Evolutionary conservation across 1,139 yeast genomes (phyloP).

Genomic region (Hyphopichia burtonii): DNA sequence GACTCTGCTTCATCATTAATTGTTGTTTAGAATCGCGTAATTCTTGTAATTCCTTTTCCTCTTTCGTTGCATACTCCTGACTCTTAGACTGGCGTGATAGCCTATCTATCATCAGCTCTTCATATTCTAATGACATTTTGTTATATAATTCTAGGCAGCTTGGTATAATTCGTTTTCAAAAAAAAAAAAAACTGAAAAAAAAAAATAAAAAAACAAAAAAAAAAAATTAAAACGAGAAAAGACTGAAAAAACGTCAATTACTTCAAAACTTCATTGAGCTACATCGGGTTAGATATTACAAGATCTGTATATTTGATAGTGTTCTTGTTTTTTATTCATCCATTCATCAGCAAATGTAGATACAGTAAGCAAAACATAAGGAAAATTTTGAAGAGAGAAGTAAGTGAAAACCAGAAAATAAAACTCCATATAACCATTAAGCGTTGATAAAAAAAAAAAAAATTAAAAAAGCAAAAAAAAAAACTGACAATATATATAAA

Average conservation of each 20-base stretch:
- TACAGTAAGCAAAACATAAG: too few species aligned
- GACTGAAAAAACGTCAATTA: neutral
- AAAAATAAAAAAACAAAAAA: neutral
- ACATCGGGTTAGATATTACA: neutral
- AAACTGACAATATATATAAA: too few species aligned
- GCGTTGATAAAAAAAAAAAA: neutral
- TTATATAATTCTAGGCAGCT: too few species aligned
- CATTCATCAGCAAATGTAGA: too few species aligned
- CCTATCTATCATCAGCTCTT: slow-evolving; percentile 29
- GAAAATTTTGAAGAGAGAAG: too few species aligned
- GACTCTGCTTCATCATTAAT: slow-evolving; percentile 39
- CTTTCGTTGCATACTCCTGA: slow-evolving; percentile 10
- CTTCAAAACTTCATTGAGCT: neutral
- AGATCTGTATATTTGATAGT: too few species aligned
- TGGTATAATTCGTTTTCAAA: too few species aligned
- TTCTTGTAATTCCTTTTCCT: slow-evolving; percentile 32
- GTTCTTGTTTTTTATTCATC: too few species aligned
- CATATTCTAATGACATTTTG: slow-evolving; percentile 24
- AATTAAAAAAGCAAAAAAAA: neutral
- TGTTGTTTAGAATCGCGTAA: slow-evolving; percentile 31
- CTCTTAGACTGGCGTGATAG: slow-evolving; percentile 10
- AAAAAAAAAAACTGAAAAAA: neutral
- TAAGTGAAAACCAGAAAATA: too few species aligned
- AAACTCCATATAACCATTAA: too few species aligned
- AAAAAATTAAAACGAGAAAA: neutral